Conservation (phyloP, 2,329 filamentous ascomycete genomes). For the Epichloe gansuensis region DNA sequence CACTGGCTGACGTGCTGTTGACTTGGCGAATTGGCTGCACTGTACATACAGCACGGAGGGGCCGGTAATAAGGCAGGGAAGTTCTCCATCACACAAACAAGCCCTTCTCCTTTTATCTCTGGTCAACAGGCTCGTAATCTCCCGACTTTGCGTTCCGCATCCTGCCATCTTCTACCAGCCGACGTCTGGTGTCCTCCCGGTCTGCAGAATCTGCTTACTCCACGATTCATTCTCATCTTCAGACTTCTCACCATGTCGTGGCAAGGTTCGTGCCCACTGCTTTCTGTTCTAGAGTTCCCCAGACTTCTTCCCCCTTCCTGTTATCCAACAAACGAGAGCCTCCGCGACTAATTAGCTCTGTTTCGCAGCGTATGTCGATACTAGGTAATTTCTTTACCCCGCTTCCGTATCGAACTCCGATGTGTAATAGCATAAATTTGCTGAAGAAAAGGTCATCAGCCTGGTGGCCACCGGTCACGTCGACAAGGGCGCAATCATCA, state of each 20-base stretch:
- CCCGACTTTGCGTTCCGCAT: neutral
- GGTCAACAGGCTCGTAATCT: neutral
- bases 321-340: neutral
- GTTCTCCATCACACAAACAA: slow-evolving; percentile 6
- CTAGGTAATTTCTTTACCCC: slow-evolving; percentile 28
- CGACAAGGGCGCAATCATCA: slow-evolving; percentile 78
- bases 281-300: slow-evolving; percentile 4
- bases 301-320: slow-evolving; percentile 16
- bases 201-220: slow-evolving; percentile 1
- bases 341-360: slow-evolving; percentile 8
- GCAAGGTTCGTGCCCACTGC: slow-evolving; percentile 46
- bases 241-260: slow-evolving; percentile 49
- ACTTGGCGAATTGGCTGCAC: neutral
- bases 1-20: slow-evolving; percentile 4
- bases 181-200: slow-evolving; percentile 2
- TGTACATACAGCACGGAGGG: neutral
- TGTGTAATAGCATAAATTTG: slow-evolving; percentile 4
- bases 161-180: neutral
- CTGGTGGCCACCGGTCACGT: slow-evolving; percentile 68
- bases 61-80: neutral
- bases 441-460: slow-evolving; percentile 34
- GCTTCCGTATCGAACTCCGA: neutral
- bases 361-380: slow-evolving; percentile 37
- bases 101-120: neutral
- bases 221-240: slow-evolving; percentile 1